phyloP scores from a whole-genome alignment of 441 rosid genomes.

The Breynia disticha region DNA sequence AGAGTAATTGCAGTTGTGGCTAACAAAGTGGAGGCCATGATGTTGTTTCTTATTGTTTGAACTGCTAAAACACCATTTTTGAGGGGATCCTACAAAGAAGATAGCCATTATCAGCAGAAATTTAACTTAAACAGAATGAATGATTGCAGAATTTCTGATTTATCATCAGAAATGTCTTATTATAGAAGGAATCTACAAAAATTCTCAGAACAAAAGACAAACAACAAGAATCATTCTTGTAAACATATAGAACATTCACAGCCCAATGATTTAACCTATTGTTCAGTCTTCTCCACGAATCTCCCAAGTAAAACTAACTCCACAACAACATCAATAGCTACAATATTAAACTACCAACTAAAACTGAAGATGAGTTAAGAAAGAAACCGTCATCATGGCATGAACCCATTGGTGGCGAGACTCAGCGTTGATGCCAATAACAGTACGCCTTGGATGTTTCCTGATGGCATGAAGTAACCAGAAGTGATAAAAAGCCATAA shows the following conservation, averaged over 20 bases:
- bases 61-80: conserved; percentile 74
- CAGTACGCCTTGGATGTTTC: conserved; percentile 44
- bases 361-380: background rate
- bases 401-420: conserved; percentile 76
- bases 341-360: background rate
- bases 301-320: too few species aligned
- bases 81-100: conserved; percentile 56
- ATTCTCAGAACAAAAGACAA: too few species aligned
- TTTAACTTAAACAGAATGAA: too few species aligned
- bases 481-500: conserved; percentile 43
- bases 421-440: conserved; percentile 66
- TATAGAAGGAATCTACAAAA: too few species aligned
- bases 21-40: conserved; percentile 89
- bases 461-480: conserved; percentile 55
- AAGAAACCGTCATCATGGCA: conserved; percentile 53
- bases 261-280: too few species aligned
- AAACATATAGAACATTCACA: too few species aligned
- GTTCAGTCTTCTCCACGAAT: too few species aligned
- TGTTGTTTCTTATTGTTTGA: conserved; percentile 86
- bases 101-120: background rate
- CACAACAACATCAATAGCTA: too few species aligned
- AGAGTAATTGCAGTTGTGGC: conserved; percentile 86
- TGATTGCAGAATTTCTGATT: too few species aligned
- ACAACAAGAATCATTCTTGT: too few species aligned
- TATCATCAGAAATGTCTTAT: too few species aligned